Evolutionary conservation across 1,284 basidiomycete species (phyloP), one percentile per base, ranked within the genome.

Genomic region (Ustilago xerochloae): DNA sequence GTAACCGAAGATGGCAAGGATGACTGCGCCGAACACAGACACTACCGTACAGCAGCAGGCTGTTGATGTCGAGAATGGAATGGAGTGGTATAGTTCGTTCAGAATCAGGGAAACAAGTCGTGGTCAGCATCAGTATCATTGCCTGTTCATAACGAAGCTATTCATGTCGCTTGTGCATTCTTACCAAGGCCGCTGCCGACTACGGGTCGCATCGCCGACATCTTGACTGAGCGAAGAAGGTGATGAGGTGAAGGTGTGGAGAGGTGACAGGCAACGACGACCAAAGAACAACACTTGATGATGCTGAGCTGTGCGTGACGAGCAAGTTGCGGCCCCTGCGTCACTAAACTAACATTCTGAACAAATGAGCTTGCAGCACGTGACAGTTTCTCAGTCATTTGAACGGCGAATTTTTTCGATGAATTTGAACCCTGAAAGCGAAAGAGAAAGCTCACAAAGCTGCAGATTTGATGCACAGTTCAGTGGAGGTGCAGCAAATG

Each of bases 31-130:
- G 48, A 88, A 87, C 45, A 87, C 63, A 10, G 86, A 87, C 49
- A 88, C 83, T 51, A 88, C 83, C 36, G 87, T 87, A 75, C 87
- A 88, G 84, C 87, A 88, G 50, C 85, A 84, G 26, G 88, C 88
- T 88, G 71, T 22, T 20, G 39, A 26, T 7, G 36, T 26, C 9
- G 13, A 38, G 10, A 24, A 22, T 26, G 48, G 28, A 26, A 7
- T 8, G 29, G 35, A 13, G 26, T 8, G 47, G 35, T 20, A 20
- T 41, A 26, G 41, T 24, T 15, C 5, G 41, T 43, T 43, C 9
- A 43, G 7, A 13, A 24, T n/a, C 22, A 7, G 26, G 20, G 12
- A 43, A 8, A 43, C 4, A 24, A 20, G 10, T 43, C 22, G 20
- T 39, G 4, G 38, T 55, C 47, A 63, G 47, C n/a, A 10, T 43